Base-by-base conservation (phyloP, 2,329 filamentous ascomycete genomes). In the Metarhizium robertsii region DNA sequence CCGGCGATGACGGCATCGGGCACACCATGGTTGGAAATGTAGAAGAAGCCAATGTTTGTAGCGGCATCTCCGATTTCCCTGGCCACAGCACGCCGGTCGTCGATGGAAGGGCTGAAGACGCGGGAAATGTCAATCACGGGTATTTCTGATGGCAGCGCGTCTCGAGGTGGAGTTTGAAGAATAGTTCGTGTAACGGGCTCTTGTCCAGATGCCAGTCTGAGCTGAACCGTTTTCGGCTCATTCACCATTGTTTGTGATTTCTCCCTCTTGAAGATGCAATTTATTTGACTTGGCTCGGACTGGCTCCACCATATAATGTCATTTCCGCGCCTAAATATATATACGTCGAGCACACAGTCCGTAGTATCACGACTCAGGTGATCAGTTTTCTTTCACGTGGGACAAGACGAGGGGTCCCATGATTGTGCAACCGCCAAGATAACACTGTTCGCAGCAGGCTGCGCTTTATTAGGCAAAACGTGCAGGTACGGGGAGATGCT, bases 11-110 rank as follows among this genome's bases (percentile, higher is more conserved):
- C 0, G 71, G 56, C 29, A 51, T 47, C 20, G 42, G 42, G 42
- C 29, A 80, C 73, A 3, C 77, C 74, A 56, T 80, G 78, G 55
- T 79, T 76, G 57, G 69, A 70, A 57, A 81, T 70, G 66, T 81
- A 81, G 65, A 82, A 81, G 67, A 82, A 82, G 2, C 79, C 79
- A 0, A 69, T 79, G 42, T 72, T 76, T 14, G 74, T 72, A 2
- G 78, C 74, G 0, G 79, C 79, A 0, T 67, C 60, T 20, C 69
- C 70, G 16, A 81, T 72, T 4, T 69, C 63, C 0, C 61, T 59
- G 0, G 77, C 76, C 0, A 79, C 70, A 11, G 61, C 58, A 45
- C 69, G 65, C 0, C 74, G 72, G 3, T 71, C 67, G 0, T 64
- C 60, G 0, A 71, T 52, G 1, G 69, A 64, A 2, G 63, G 55